These are phyloP conservation scores for Trichoderma endophyticum DNA, from an alignment of 2,329 filamentous ascomycete genomes.

Conservation along the genomic window DNA sequence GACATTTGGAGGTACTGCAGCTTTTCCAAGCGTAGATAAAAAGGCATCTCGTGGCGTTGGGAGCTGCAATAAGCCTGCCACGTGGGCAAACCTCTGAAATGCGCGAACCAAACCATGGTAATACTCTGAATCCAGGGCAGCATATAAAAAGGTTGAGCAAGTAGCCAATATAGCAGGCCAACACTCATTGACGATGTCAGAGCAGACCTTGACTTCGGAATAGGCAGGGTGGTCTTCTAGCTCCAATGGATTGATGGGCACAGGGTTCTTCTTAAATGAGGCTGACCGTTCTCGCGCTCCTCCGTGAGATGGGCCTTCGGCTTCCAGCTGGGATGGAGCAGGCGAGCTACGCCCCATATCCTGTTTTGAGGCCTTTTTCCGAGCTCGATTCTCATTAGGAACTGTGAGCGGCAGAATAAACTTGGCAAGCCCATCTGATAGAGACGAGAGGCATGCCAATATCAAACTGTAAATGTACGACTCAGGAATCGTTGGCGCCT, in stretches of 20 bases:
- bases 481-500: slow-evolving; percentile 78
- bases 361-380: slow-evolving; percentile 47
- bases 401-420: slow-evolving; percentile 91
- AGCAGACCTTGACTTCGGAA: slow-evolving; percentile 70
- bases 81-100: slow-evolving; percentile 93
- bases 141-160: slow-evolving; percentile 92
- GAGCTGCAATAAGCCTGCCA: slow-evolving; percentile 82
- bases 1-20: slow-evolving; percentile 81
- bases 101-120: slow-evolving; percentile 89
- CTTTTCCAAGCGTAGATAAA: slow-evolving; percentile 87
- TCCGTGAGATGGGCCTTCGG: slow-evolving; percentile 32
- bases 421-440: slow-evolving; percentile 90
- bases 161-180: slow-evolving; percentile 95
- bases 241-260: slow-evolving; percentile 79
- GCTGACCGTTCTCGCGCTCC: slow-evolving; percentile 54
- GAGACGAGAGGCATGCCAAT: slow-evolving; percentile 80
- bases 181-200: slow-evolving; percentile 81
- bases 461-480: slow-evolving; percentile 92
- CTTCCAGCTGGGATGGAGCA: slow-evolving; percentile 36
- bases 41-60: slow-evolving; percentile 89
- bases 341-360: slow-evolving; percentile 45
- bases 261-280: slow-evolving; percentile 70
- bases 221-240: slow-evolving; percentile 70
- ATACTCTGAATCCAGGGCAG: slow-evolving; percentile 86
- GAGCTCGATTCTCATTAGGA: slow-evolving; percentile 60